Evolutionary conservation across 2,329 filamentous ascomycete species (phyloP), one percentile per base, ranked within the genome.

Genomic region (Aureobasidium sp.): DNA sequence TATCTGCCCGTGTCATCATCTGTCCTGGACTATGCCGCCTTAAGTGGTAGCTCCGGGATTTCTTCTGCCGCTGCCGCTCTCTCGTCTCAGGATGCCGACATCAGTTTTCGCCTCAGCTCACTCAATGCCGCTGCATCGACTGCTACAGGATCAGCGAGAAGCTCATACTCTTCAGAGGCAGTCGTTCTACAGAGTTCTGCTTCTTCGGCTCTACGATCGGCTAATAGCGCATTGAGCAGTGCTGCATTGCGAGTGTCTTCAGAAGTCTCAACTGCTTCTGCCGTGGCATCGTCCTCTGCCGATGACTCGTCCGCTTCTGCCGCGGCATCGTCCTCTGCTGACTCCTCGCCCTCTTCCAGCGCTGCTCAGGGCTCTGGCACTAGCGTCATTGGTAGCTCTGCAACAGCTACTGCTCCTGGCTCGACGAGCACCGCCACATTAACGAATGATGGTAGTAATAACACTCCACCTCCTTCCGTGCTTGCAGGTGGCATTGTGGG

Each of bases 401-500:
- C 54, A 25, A 61, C 47, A 36, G 48, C 59, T 27, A 51, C 62
- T 14, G 53, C 48, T 32, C 47, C 62, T 8, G 30, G 51, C 25
- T 54, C 64, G 16, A 49, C 59, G 6, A 41, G 50, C 41, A 62
- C 50, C 36, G 58, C 62, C 8, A 25, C 50, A 5, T 54, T 37
- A 6, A 14, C 45, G 34, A 44, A 58, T 34, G 62, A 59, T 36
- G 49, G 57, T 36, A 64, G 65, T 34, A 64, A 67, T 16, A 65
- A 63, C 37, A 69, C 73, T 25, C 71, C 77, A 7, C 74, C 76
- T 48, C 82, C 81, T 29, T 78, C 79, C 16, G 78, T 78, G 62
- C 79, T 86, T 3, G 82, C 85, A 25, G 84, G 84, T 8, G 83
- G 83, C 50, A 81, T 86, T n/a, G 77, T 87, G 30, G 84, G 84